Conservation (phyloP, 2,329 filamentous ascomycete genomes). For the Lomentospora prolificans region DNA sequence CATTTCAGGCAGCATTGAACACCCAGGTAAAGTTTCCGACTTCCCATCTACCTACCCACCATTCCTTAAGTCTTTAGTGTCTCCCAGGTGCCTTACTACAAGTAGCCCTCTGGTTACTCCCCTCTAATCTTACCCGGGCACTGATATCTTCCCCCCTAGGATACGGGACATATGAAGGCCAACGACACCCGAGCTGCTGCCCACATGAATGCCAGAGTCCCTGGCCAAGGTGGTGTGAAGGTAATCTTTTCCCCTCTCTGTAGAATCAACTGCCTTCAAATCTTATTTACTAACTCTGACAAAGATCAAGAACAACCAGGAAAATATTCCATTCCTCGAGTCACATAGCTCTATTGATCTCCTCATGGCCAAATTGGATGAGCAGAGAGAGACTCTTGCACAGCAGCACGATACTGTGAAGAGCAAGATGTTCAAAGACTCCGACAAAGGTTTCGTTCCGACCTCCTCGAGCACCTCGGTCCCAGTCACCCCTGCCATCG, state of each 20-base stretch:
- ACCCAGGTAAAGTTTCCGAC: background rate
- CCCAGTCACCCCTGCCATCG: slow-evolving; percentile 52
- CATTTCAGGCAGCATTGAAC: background rate
- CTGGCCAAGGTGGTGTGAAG: slow-evolving; percentile 42
- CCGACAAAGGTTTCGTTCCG: slow-evolving; percentile 19
- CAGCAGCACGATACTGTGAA: slow-evolving; percentile 49
- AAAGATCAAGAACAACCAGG: slow-evolving; percentile 5
- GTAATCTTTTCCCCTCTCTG: slow-evolving; percentile 20
- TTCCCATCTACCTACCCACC: background rate
- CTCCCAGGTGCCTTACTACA: too few species aligned
- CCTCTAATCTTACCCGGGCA: too few species aligned
- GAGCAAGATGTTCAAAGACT: slow-evolving; percentile 20
- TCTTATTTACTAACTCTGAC: background rate
- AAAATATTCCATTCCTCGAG: slow-evolving; percentile 5
- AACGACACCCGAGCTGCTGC: slow-evolving; percentile 35
- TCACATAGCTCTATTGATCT: slow-evolving; percentile 58
- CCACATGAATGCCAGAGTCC: slow-evolving; percentile 43
- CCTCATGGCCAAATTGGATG: slow-evolving; percentile 62
- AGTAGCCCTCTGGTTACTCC: too few species aligned
- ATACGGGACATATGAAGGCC: slow-evolving; percentile 11
- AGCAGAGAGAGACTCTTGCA: slow-evolving; percentile 53
- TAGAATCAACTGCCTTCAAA: background rate
- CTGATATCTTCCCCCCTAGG: slow-evolving; percentile 11
- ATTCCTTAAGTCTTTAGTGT: too few species aligned
- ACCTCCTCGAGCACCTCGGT: slow-evolving; percentile 49